Base-by-base conservation (phyloP, 495 filamentous ascomycete genomes). In the Mycothermus thermophilus region DNA sequence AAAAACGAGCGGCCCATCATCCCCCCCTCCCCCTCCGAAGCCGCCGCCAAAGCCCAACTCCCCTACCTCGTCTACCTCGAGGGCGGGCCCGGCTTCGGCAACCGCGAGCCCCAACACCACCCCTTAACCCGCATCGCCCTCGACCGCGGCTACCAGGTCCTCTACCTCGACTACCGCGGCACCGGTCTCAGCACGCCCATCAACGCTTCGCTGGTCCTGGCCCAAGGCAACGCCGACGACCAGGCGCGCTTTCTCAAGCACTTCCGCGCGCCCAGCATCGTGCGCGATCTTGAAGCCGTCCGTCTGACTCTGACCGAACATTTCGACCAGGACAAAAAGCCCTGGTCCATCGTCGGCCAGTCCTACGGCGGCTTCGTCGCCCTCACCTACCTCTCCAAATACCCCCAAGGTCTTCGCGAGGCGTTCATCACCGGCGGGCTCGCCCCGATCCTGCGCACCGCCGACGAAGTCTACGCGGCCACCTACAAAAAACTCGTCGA, bases 361-460 rank as follows among this genome's bases (percentile, higher is more conserved):
- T 85, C 79, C 13, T 96, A 90, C 51, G 88, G 90, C 20, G 90
- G 88, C 1, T 94, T 93, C 57, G 87, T 80, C 38, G 63, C 65
- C 5, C 62, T 80, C 11, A 80, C 77, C 17, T 96, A 94, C 55
- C 66, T 96, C 8, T 90, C 81, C 11, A 71, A 78, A 38, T 77
- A 72, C 41, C 84, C 84, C 0, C 69, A 84, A 22, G 76, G 80
- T 1, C 60, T 96, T 29, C 68, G 68, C 22, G 87, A 96, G 60
- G 81, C 71, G 14, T 96, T 92, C 50, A 63, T 82, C 16, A 76
- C 75, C 17, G 90, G 87, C 30, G 88, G 88, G 2, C 65, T 95
- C 31, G 76, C 83, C 6, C 79, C 88, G 0, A 58, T 94, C 16
- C 70, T 77, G 16, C 67, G 70, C 29, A 65, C 66, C 0, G 75